These are phyloP conservation scores for Acaromyces ingoldii DNA, from an alignment of 1,284 basidiomycete genomes.

Conservation along the genomic window DNA sequence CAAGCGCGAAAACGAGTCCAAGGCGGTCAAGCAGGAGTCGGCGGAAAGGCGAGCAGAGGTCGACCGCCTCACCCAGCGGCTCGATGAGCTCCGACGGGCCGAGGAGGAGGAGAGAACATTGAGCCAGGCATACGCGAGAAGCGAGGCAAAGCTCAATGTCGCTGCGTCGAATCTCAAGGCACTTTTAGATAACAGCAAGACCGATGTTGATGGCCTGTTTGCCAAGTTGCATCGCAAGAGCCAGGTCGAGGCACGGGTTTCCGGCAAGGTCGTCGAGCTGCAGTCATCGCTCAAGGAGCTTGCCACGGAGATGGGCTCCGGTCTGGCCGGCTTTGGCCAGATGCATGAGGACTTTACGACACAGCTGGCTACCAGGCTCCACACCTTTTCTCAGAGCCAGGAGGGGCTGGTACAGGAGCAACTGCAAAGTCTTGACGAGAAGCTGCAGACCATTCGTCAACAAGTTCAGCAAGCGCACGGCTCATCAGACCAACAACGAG, in stretches of 20 bases:
- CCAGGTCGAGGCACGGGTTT: conserved; percentile 57
- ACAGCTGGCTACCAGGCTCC: conserved; percentile 53
- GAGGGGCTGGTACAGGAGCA: conserved; percentile 60
- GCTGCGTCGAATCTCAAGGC: conserved; percentile 68
- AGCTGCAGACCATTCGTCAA: too few species aligned
- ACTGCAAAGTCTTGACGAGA: conserved; percentile 54
- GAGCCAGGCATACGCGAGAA: conserved; percentile 68
- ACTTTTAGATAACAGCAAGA: conserved; percentile 65
- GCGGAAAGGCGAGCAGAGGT: conserved; percentile 26
- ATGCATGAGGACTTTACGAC: conserved; percentile 58
- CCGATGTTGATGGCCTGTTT: conserved; percentile 70
- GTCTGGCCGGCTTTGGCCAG: conserved; percentile 64
- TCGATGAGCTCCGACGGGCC: conserved; percentile 19
- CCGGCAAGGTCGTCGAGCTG: too few species aligned
- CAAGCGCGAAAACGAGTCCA: conserved; percentile 40
- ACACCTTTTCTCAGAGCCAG: conserved; percentile 53
- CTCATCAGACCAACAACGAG: conserved; percentile 14
- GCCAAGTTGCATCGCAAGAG: conserved; percentile 69
- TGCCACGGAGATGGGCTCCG: too few species aligned
- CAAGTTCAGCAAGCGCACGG: conserved; percentile 13
- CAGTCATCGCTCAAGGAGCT: too few species aligned
- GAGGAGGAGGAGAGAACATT: conserved; percentile 58
- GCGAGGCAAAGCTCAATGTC: conserved; percentile 66
- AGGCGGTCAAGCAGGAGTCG: conserved; percentile 25
- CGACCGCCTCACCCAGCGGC: conserved; percentile 24